Conservation (phyloP, 148 eudicot species). For the Euryodendron excelsum region DNA sequence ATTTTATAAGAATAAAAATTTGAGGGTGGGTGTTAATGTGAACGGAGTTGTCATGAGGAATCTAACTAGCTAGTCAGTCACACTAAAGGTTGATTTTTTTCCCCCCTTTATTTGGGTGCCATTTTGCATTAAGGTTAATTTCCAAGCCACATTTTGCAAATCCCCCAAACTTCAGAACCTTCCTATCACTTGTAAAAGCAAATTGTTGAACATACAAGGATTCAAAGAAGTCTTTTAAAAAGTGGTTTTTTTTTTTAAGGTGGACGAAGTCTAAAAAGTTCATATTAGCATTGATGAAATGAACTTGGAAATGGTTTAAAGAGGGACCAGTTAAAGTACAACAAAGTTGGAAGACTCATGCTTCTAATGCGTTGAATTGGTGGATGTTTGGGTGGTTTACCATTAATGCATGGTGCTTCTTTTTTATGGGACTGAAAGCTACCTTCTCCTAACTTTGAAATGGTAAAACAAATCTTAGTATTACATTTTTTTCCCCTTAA, state of each 20-base stretch:
- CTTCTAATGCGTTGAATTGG: too few relatives aligned
- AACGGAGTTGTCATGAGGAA: not conserved
- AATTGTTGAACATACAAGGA: not conserved
- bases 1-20: not conserved
- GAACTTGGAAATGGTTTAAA: not conserved
- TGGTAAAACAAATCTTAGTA: not conserved
- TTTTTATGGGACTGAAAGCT: not conserved
- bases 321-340: too few relatives aligned
- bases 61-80: not conserved
- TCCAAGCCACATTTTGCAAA: not conserved
- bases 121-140: not conserved
- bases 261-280: slow-evolving; percentile 1
- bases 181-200: not conserved
- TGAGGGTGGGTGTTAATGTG: slow-evolving; percentile 1
- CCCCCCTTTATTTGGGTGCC: not conserved
- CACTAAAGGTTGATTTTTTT: not conserved
- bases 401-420: not conserved
- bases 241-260: not conserved
- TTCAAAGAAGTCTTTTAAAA: not conserved
- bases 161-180: slow-evolving; percentile 21
- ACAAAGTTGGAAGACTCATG: too few relatives aligned
- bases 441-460: not conserved
- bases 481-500: too few relatives aligned
- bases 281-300: slow-evolving; percentile 9
- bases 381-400: not conserved